These are phyloP conservation scores for Torulaspora delbrueckii DNA, from an alignment of 805 yeast genomes.

Conservation along the genomic window DNA sequence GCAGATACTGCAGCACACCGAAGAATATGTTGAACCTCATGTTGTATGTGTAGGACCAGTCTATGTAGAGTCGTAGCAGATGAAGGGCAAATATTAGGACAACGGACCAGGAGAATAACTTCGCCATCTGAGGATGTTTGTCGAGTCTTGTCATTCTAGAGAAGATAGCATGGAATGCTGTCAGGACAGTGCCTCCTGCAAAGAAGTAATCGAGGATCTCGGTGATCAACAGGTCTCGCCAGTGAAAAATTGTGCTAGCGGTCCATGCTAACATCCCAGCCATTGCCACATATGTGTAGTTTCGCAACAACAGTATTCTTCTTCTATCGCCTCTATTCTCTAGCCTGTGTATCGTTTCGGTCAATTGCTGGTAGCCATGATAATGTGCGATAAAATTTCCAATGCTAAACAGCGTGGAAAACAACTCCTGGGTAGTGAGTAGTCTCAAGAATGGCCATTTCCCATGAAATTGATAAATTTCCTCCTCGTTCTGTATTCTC, in stretches of 20 bases:
- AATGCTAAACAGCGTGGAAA: constrained; percentile 73
- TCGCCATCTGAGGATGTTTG: constrained; percentile 33
- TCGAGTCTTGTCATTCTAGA: constrained; percentile 61
- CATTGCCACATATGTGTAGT: constrained; percentile 40
- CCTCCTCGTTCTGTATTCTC: constrained; percentile 45
- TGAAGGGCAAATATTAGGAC: constrained; percentile 55
- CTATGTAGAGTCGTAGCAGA: constrained; percentile 55
- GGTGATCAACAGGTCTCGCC: constrained; percentile 73
- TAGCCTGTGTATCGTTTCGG: constrained; percentile 17
- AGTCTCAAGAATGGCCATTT: constrained; percentile 91
- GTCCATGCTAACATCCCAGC: constrained; percentile 85
- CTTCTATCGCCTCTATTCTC: constrained; percentile 11
- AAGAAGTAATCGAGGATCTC: constrained; percentile 87
- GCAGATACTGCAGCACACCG: constrained; percentile 68
- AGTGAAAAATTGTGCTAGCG: constrained; percentile 79
- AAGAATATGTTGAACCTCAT: constrained; percentile 83
- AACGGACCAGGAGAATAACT: constrained; percentile 40
- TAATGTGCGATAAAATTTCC: constrained; percentile 64
- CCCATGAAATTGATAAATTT: constrained; percentile 84
- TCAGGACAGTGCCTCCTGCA: constrained; percentile 83
- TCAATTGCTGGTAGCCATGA: constrained; percentile 39
- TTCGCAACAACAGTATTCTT: constrained; percentile 15
- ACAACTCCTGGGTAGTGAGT: constrained; percentile 79
- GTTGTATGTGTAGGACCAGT: constrained; percentile 91
- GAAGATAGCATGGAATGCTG: constrained; percentile 68